These are phyloP conservation scores for Ceratobasidium sp. DNA, from an alignment of 1,284 basidiomycete species.

Conservation along the genomic window DNA sequence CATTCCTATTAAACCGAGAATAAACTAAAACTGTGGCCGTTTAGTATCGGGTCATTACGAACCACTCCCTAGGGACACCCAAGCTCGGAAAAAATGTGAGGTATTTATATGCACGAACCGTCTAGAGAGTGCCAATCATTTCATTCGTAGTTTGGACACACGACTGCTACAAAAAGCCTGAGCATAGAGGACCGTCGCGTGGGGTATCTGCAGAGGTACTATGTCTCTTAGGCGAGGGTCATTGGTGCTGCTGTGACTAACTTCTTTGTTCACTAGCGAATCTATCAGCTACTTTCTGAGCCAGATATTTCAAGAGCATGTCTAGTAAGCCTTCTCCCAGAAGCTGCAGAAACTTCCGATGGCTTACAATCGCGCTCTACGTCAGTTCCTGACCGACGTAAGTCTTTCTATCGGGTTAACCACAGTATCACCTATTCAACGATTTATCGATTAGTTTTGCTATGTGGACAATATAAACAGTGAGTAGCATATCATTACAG, in stretches of 20 bases:
- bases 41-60: not conserved
- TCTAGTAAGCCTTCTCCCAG: not conserved
- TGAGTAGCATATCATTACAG: not conserved
- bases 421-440: not conserved
- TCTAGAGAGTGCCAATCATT: not conserved
- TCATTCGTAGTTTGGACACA: constrained; percentile 1
- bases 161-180: not conserved
- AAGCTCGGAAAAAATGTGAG: not conserved
- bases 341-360: too few relatives aligned
- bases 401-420: not conserved
- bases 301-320: not conserved
- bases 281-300: not conserved
- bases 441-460: constrained; percentile 5
- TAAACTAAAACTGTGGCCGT: too few relatives aligned
- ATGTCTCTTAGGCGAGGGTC: not conserved
- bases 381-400: constrained; percentile 25
- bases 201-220: not conserved
- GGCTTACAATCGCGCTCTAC: too few relatives aligned
- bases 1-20: not conserved
- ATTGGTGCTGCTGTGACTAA: not conserved
- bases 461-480: constrained; percentile 4
- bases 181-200: not conserved
- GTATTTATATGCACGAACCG: not conserved
- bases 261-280: not conserved
- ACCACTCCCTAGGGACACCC: not conserved